Percentiles rank a stretch among this genome's conserved stretches.
These are phyloP conservation scores for Blastobotrys terrestris DNA, from an alignment of 805 yeast genomes.

Conservation along the genomic window DNA sequence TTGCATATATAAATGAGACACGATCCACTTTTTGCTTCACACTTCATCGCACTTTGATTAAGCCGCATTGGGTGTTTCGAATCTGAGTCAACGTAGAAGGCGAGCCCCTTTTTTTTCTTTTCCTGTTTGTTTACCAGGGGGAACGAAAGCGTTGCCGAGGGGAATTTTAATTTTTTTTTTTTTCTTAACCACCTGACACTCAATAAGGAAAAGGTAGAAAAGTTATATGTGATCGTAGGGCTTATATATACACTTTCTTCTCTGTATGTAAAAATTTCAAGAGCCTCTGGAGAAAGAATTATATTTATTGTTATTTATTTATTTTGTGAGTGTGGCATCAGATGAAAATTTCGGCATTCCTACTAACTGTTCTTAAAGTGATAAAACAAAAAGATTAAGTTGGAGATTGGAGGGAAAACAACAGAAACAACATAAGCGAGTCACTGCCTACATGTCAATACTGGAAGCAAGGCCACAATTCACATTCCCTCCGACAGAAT, in stretches of 20 bases:
- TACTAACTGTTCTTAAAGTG: neutral
- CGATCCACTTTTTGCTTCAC: neutral
- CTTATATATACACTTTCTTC: neutral
- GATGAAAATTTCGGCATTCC: too few species aligned
- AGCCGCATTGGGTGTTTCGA: neutral
- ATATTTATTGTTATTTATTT: too few species aligned
- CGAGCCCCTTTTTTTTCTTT: neutral
- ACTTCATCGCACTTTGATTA: neutral
- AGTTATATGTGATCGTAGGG: neutral
- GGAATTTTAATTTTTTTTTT: neutral
- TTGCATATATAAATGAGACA: neutral
- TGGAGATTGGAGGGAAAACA: too few species aligned
- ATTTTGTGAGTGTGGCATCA: neutral
- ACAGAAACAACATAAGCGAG: neutral
- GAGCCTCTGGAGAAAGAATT: neutral
- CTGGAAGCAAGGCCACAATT: neutral
- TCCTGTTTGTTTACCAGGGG: neutral
- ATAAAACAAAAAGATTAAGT: too few species aligned
- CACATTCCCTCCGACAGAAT: neutral
- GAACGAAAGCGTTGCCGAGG: neutral
- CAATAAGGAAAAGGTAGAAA: neutral
- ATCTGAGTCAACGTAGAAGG: neutral
- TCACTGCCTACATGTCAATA: neutral
- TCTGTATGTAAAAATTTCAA: neutral
- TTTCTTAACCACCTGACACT: neutral